Conservation (phyloP, 139 green algal species). For the Micractinium sp. region DNA sequence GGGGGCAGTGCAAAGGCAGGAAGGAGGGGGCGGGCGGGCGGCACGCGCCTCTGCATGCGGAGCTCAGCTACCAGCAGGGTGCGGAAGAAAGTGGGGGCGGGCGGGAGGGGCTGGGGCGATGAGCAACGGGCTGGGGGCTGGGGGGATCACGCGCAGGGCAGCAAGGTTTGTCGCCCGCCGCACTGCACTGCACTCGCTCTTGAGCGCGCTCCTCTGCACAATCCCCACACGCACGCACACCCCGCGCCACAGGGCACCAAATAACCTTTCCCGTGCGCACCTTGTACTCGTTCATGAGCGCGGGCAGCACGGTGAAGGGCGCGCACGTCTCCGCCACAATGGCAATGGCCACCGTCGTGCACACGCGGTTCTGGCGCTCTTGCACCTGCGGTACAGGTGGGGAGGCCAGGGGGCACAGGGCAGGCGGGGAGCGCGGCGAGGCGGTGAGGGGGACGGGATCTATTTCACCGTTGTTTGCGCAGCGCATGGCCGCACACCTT, state of each 20-base stretch:
- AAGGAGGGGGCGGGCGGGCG: background rate
- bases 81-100: too few relatives aligned
- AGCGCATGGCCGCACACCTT: background rate
- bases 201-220: too few relatives aligned
- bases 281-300: slow-evolving; percentile 99
- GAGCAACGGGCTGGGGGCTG: too few relatives aligned
- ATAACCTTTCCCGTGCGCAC: slow-evolving; percentile 1
- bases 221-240: too few relatives aligned
- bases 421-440: too few relatives aligned
- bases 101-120: background rate
- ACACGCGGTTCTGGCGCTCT: slow-evolving; percentile 98
- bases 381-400: slow-evolving; percentile 72
- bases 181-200: too few relatives aligned
- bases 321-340: slow-evolving; percentile 99
- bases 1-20: background rate
- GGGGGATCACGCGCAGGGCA: too few relatives aligned
- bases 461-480: too few relatives aligned
- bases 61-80: background rate
- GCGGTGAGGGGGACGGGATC: too few relatives aligned
- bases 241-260: too few relatives aligned
- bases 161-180: too few relatives aligned
- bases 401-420: background rate
- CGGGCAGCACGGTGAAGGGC: slow-evolving; percentile 99
- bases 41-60: background rate
- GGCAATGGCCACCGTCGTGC: slow-evolving; percentile 98